phyloP scores from a whole-genome alignment of 1,284 basidiomycete species.

The Athelia sp. region DNA sequence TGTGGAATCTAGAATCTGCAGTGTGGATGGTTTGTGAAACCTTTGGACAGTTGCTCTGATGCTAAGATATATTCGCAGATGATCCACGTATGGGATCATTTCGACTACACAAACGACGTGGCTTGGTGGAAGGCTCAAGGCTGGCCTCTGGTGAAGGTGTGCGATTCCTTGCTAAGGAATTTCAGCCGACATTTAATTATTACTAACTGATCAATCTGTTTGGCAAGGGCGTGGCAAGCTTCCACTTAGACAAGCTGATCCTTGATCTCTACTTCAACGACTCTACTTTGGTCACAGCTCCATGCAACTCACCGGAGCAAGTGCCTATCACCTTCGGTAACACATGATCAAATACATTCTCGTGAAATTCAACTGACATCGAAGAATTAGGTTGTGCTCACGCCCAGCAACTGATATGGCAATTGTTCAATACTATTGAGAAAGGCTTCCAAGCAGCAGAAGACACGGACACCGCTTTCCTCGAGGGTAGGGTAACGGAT shows the following conservation, averaged over 20 bases:
- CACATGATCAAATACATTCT: constrained; percentile 6
- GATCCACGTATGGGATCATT: constrained; percentile 75
- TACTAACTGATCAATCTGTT: too few relatives aligned
- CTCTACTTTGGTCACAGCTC: constrained; percentile 58
- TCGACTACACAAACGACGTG: constrained; percentile 64
- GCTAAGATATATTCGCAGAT: constrained; percentile 36
- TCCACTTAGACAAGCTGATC: constrained; percentile 68
- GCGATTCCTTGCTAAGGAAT: constrained; percentile 1
- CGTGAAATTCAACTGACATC: not conserved
- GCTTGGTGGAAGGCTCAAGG: constrained; percentile 68
- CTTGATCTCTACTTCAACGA: constrained; percentile 63
- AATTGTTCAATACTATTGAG: constrained; percentile 64
- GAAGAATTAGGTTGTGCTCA: constrained; percentile 55
- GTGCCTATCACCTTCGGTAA: constrained; percentile 62
- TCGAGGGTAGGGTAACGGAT: constrained; percentile 38
- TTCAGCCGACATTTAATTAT: too few relatives aligned
- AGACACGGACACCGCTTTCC: constrained; percentile 57
- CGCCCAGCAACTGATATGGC: constrained; percentile 68
- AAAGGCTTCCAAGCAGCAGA: constrained; percentile 63
- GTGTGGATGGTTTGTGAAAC: constrained; percentile 61
- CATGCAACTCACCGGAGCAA: constrained; percentile 77
- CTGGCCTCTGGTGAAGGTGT: constrained; percentile 67
- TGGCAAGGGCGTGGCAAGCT: constrained; percentile 64
- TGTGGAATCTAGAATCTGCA: constrained; percentile 48
- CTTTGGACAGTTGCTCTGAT: not conserved